Evolutionary conservation across 1,139 yeast genomes (phyloP).

Genomic region (Yarrowia galli): DNA sequence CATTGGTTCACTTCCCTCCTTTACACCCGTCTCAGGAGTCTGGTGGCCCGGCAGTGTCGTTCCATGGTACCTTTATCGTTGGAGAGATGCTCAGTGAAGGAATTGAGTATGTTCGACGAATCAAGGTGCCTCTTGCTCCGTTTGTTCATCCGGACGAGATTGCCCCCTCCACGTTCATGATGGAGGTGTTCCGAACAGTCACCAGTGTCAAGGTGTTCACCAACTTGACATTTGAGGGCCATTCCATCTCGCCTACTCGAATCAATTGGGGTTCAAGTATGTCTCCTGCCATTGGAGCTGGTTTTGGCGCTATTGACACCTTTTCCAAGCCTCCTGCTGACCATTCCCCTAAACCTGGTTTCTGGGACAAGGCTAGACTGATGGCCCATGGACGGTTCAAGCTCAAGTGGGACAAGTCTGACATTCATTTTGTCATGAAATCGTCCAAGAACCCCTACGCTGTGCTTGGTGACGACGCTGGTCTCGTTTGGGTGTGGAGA

Average conservation of each 20-base stretch:
- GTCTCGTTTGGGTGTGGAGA: slow-evolving; percentile 81
- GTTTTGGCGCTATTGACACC: slow-evolving; percentile 79
- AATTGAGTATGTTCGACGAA: slow-evolving; percentile 61
- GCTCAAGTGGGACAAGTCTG: slow-evolving; percentile 59
- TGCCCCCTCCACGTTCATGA: slow-evolving; percentile 56
- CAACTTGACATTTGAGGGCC: slow-evolving; percentile 63
- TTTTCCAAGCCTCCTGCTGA: slow-evolving; percentile 84
- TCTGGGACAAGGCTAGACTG: slow-evolving; percentile 75
- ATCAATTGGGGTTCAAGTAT: slow-evolving; percentile 88
- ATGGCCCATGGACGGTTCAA: slow-evolving; percentile 63
- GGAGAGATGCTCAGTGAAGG: slow-evolving; percentile 60
- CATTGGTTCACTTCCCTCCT: slow-evolving; percentile 56
- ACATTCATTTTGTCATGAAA: slow-evolving; percentile 61
- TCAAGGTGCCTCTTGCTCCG: slow-evolving; percentile 70
- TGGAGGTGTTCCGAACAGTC: slow-evolving; percentile 77
- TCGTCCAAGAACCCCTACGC: slow-evolving; percentile 82
- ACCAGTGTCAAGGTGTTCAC: slow-evolving; percentile 78
- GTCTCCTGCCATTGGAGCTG: slow-evolving; percentile 83
- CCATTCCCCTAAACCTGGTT: slow-evolving; percentile 83
- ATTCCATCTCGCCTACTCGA: slow-evolving; percentile 66
- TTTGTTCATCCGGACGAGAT: slow-evolving; percentile 52
- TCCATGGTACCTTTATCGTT: slow-evolving; percentile 62
- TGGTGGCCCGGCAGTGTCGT: slow-evolving; percentile 49
- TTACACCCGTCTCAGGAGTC: slow-evolving; percentile 51
- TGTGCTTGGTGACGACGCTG: slow-evolving; percentile 72